These are phyloP conservation scores for Solanum megistacrolobum DNA, from an alignment of 257 asterid species.

Conservation along the genomic window DNA sequence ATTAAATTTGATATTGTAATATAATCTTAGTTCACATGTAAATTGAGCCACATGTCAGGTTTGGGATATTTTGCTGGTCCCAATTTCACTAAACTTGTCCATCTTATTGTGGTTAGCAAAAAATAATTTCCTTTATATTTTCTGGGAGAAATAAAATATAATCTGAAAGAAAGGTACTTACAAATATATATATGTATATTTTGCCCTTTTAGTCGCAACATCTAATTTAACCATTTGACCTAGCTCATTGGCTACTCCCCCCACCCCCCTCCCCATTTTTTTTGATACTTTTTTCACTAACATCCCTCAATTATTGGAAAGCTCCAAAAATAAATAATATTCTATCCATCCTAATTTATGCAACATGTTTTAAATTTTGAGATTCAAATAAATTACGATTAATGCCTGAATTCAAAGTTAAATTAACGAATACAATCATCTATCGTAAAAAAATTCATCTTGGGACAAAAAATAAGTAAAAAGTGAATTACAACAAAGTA, in stretches of 20 bases:
- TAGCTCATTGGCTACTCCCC: not conserved
- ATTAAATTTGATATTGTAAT: not conserved
- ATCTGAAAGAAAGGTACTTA: not conserved
- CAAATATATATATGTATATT: not conserved
- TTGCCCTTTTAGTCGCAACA: not conserved
- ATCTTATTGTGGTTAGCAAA: not conserved
- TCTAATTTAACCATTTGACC: not conserved
- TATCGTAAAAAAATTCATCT: accelerated
- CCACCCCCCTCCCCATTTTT: too few relatives aligned
- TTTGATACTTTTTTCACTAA: too few relatives aligned
- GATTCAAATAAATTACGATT: too few relatives aligned
- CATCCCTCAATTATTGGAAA: not conserved
- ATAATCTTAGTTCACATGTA: not conserved
- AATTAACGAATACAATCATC: too few relatives aligned
- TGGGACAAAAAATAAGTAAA: not conserved
- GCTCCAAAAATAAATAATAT: too few relatives aligned
- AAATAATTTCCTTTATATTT: not conserved
- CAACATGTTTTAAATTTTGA: accelerated
- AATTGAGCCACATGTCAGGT: not conserved
- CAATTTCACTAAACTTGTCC: not conserved
- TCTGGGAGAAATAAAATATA: not conserved
- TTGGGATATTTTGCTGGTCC: not conserved
- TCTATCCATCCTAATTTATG: not conserved
- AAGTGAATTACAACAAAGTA: not conserved
- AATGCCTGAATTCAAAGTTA: too few relatives aligned